Conservation (phyloP, 805 yeast species). For the Pichia nanzhaoensis region DNA sequence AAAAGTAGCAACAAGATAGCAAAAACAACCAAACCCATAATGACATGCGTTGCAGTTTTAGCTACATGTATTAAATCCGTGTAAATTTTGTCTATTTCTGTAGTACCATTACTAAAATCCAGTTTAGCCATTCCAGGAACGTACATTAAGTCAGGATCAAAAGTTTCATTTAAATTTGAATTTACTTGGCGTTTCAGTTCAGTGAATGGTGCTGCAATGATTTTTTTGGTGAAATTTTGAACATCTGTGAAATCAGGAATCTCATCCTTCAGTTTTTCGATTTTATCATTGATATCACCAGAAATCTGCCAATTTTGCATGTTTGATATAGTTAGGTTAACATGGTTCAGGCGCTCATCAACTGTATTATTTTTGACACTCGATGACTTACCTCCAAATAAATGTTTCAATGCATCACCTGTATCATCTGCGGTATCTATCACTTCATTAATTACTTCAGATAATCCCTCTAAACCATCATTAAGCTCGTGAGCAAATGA, state of each 20-base stretch:
- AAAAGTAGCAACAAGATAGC: conserved; percentile 35
- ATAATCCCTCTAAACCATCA: conserved; percentile 55
- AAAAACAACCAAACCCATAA: conserved; percentile 34
- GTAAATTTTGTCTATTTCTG: conserved; percentile 36
- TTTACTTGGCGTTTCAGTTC: conserved; percentile 35
- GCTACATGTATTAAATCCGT: conserved; percentile 27
- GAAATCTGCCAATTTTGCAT: conserved; percentile 62
- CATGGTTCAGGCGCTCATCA: conserved; percentile 34
- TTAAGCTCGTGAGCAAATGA: conserved; percentile 55
- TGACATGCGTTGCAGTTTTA: conserved; percentile 31
- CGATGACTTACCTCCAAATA: conserved; percentile 41
- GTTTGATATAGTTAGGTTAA: conserved; percentile 51
- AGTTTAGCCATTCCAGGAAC: conserved; percentile 35
- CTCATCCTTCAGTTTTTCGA: conserved; percentile 43
- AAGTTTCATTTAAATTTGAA: conserved; percentile 15
- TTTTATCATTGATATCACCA: conserved; percentile 47
- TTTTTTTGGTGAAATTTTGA: conserved; percentile 46
- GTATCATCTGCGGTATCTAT: conserved; percentile 38
- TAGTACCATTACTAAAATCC: conserved; percentile 36
- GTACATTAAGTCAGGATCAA: conserved; percentile 25
- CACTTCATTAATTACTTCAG: conserved; percentile 50
- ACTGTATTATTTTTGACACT: conserved; percentile 30
- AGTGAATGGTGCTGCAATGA: conserved; percentile 58
- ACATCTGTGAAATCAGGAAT: conserved; percentile 65
- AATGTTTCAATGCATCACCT: conserved; percentile 39